Evolutionary conservation across 2,329 filamentous ascomycete species (phyloP).

Genomic region (Neurospora crassa): DNA sequence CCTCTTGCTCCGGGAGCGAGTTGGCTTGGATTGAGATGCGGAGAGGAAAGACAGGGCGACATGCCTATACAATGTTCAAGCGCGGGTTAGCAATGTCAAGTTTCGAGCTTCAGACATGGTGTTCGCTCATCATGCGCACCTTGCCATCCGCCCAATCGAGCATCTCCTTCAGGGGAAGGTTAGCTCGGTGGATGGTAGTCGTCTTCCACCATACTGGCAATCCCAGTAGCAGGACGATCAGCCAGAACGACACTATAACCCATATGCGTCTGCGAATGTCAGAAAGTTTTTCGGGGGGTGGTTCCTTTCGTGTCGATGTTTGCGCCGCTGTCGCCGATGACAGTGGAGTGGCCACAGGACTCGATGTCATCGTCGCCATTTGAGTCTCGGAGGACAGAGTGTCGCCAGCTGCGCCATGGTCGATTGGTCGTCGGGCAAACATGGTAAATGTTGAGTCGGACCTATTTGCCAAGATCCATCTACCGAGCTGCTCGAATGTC

Average conservation of each 20-base stretch:
- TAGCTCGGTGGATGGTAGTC: slow-evolving; percentile 82
- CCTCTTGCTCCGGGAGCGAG: slow-evolving; percentile 54
- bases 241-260: slow-evolving; percentile 86
- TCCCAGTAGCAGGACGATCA: slow-evolving; percentile 71
- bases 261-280: slow-evolving; percentile 59
- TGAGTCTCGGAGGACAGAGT: not conserved
- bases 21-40: slow-evolving; percentile 69
- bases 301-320: slow-evolving; percentile 31
- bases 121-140: slow-evolving; percentile 38
- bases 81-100: slow-evolving; percentile 1
- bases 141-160: slow-evolving; percentile 83
- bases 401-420: slow-evolving; percentile 8
- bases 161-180: slow-evolving; percentile 78
- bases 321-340: slow-evolving; percentile 1
- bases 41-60: slow-evolving; percentile 79
- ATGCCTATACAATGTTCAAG: slow-evolving; percentile 47
- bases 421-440: slow-evolving; percentile 13
- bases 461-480: not conserved
- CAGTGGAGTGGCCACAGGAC: slow-evolving; percentile 3
- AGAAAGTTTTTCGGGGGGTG: slow-evolving; percentile 69
- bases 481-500: not conserved
- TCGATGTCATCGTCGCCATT: slow-evolving; percentile 1
- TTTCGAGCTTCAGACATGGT: not conserved
- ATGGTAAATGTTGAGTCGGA: slow-evolving; percentile 10
- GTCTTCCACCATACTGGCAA: slow-evolving; percentile 95